Base-by-base conservation (phyloP, 768 basidiomycete genomes). In the Suillus hirtellus region DNA sequence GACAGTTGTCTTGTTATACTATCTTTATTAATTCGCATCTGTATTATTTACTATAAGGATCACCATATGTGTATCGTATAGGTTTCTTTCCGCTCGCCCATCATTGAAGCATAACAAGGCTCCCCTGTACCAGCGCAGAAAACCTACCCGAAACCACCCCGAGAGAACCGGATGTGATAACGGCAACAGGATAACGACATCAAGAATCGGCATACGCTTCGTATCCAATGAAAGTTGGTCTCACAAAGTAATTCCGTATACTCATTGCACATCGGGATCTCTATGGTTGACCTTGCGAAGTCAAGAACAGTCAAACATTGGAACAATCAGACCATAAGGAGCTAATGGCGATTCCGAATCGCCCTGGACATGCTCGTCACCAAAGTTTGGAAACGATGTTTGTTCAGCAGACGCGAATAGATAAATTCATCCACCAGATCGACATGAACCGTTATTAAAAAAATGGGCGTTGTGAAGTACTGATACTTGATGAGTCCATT, bases 21-120 rank as follows among this genome's bases (percentile, higher is more conserved):
- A 44, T 61, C 54, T 65, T 55, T 65, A 35, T 65, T 35, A 24
- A 24, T 37, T 21, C 21, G 64, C 47, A 35, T 63, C 21, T 47
- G 37, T 61, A 60, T 31, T 56, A 31, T 46, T 38, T 42, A 43
- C 40, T 11, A 31, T 31, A 31, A 27, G 37, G 55, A 19, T 58
- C 34, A 34, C 21, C 34, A 12, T 14, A 27, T n/a, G 19, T 35
- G 19, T 27, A 58, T 58, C 21, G 21, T 59, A 38, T n/a, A 40
- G 37, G 34, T 52, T 17, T 50, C 19, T 21, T 35, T 34, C 21
- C 31, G 4, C 40, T 21, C 11, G 31, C n/a, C 14, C 4, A 24
- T 38, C 19, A 24, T 8, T 59, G 7, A 9, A 31, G 35, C 6
- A 40, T 24, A 37, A 19, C 24, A 21, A 27, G 27, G 27, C 43